Evolutionary conservation across 129 eudicot species (phyloP).

Genomic region (sunflower (Helianthus annuus)): HanXRQr2.0-SUNRISE NC_035439.2:19367681-19368180

Average conservation of each 20-base stretch:
- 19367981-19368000: neutral
- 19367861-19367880: constrained; percentile 38
- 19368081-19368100: constrained; percentile 50
- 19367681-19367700: constrained; percentile 48
- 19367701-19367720: constrained; percentile 48
- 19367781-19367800: constrained; percentile 29
- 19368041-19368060: constrained; percentile 47
- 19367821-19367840: constrained; percentile 36
- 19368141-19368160: constrained; percentile 51
- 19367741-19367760: constrained; percentile 26
- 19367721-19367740: constrained; percentile 36
- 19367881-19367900: constrained; percentile 56
- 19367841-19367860: constrained; percentile 29
- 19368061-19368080: constrained; percentile 53
- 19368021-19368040: neutral
- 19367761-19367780: constrained; percentile 57
- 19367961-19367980: constrained; percentile 1
- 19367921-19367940: constrained; percentile 46
- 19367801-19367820: constrained; percentile 28
- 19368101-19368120: constrained; percentile 81
- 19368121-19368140: constrained; percentile 51
- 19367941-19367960: constrained; percentile 48
- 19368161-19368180: constrained; percentile 64
- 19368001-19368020: neutral
- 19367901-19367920: constrained; percentile 40